Evolutionary conservation across 805 yeast species (phyloP).

Genomic region (Yueomyces sinensis): DNA sequence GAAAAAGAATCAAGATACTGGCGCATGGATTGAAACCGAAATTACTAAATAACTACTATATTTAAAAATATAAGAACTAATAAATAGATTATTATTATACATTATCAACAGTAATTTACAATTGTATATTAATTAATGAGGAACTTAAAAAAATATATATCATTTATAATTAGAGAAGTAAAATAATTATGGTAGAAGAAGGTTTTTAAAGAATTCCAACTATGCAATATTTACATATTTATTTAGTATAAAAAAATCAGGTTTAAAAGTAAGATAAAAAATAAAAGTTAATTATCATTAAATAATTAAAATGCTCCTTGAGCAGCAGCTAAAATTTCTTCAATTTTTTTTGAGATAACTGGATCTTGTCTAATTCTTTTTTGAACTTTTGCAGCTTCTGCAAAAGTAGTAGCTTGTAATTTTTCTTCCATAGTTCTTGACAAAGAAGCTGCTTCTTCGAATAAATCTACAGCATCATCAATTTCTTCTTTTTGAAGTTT

Average conservation of each 20-base stretch:
- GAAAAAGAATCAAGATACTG: constrained; percentile 32
- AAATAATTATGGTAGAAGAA: no score
- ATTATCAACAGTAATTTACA: no score
- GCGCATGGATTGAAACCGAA: constrained; percentile 44
- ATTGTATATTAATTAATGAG: no score
- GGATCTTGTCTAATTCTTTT: constrained; percentile 62
- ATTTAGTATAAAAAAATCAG: background rate
- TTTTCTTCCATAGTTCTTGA: constrained; percentile 81
- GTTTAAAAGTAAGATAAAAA: background rate
- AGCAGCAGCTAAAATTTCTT: constrained; percentile 38
- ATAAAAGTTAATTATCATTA: no score
- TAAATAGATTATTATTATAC: no score
- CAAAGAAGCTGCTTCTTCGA: constrained; percentile 70
- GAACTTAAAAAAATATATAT: no score
- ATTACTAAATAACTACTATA: no score
- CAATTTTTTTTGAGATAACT: constrained; percentile 44
- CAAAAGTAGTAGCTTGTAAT: constrained; percentile 79
- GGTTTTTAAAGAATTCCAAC: no score
- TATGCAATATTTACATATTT: no score
- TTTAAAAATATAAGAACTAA: no score
- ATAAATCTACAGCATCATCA: constrained; percentile 67
- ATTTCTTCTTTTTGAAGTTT: constrained; percentile 72
- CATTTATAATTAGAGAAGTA: no score
- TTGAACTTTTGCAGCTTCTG: constrained; percentile 90
- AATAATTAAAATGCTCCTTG: no score